A percentile compares a stretch with the other conserved stretches of the same genome.
Conservation (phyloP, 2,329 filamentous ascomycete species). For the Parascedosporium putredinis region DNA sequence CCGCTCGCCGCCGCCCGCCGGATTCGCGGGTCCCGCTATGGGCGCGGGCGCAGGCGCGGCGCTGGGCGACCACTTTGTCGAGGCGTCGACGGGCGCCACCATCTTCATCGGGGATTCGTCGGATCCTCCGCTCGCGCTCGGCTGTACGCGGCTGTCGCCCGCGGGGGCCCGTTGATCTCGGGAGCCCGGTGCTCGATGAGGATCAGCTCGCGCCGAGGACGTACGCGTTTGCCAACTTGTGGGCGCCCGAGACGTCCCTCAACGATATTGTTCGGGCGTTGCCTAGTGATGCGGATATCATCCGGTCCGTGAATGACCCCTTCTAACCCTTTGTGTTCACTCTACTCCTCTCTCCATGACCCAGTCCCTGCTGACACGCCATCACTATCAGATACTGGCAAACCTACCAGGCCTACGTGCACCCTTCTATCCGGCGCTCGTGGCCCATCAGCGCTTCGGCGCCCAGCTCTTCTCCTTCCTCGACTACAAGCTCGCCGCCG, state of each 20-base stretch:
- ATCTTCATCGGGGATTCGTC: slow-evolving; percentile 2
- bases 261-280: background rate
- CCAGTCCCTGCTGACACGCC: background rate
- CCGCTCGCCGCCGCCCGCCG: no score
- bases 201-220: slow-evolving; percentile 5
- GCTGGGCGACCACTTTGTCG: background rate
- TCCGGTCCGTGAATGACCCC: background rate
- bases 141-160: background rate
- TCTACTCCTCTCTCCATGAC: no score
- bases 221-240: slow-evolving; percentile 2
- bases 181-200: background rate
- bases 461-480: slow-evolving; percentile 1
- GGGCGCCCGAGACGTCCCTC: background rate
- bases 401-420: background rate
- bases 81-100: slow-evolving; percentile 3
- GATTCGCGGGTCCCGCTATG: background rate
- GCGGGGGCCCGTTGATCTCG: background rate
- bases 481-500: background rate
- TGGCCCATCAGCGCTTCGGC: background rate
- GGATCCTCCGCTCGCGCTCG: background rate
- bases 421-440: slow-evolving; percentile 6
- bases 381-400: slow-evolving; percentile 1
- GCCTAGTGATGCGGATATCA: slow-evolving; percentile 2
- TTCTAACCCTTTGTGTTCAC: no score
- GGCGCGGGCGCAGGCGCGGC: background rate